These are phyloP conservation scores for Cyphellophora attinorum DNA, from an alignment of 2,329 filamentous ascomycete species.

Conservation along the genomic window DNA sequence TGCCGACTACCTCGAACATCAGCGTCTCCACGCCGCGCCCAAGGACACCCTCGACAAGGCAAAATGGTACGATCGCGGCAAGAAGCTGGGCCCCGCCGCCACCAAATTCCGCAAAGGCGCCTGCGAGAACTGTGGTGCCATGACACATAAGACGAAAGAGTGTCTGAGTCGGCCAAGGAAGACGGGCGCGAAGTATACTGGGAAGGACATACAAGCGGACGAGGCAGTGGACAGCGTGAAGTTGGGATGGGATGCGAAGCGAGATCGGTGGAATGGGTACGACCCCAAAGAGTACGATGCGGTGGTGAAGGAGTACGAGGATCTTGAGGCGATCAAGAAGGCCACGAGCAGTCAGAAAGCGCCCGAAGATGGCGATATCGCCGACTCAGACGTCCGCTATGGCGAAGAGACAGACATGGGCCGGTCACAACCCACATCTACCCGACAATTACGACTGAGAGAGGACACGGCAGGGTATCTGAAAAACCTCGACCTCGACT, in stretches of 20 bases:
- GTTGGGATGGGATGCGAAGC: slow-evolving; percentile 91
- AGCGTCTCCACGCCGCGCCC: slow-evolving; percentile 56
- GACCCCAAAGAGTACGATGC: slow-evolving; percentile 75
- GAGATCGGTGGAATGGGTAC: slow-evolving; percentile 98
- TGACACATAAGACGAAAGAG: slow-evolving; percentile 93
- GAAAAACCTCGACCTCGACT: slow-evolving; percentile 87
- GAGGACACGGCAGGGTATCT: slow-evolving; percentile 98
- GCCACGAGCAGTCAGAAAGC: slow-evolving; percentile 42
- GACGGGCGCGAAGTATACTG: slow-evolving; percentile 83
- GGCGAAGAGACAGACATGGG: slow-evolving; percentile 97
- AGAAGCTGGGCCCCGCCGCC: slow-evolving; percentile 72
- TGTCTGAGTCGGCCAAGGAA: slow-evolving; percentile 84
- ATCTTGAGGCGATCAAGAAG: slow-evolving; percentile 66
- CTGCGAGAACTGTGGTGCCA: slow-evolving; percentile 95
- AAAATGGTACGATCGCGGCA: slow-evolving; percentile 88
- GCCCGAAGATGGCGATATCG: slow-evolving; percentile 5
- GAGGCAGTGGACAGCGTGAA: slow-evolving; percentile 77
- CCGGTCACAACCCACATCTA: slow-evolving; percentile 71
- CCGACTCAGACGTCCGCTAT: slow-evolving; percentile 51
- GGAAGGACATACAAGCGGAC: slow-evolving; percentile 87
- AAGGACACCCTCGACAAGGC: slow-evolving; percentile 45
- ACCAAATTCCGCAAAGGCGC: slow-evolving; percentile 97
- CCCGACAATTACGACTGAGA: slow-evolving; percentile 78
- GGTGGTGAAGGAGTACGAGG: slow-evolving; percentile 83
- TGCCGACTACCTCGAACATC: slow-evolving; percentile 91